Conservation (phyloP, 2,329 filamentous ascomycete species). For the Pseudogymnoascus sp. region DNA sequence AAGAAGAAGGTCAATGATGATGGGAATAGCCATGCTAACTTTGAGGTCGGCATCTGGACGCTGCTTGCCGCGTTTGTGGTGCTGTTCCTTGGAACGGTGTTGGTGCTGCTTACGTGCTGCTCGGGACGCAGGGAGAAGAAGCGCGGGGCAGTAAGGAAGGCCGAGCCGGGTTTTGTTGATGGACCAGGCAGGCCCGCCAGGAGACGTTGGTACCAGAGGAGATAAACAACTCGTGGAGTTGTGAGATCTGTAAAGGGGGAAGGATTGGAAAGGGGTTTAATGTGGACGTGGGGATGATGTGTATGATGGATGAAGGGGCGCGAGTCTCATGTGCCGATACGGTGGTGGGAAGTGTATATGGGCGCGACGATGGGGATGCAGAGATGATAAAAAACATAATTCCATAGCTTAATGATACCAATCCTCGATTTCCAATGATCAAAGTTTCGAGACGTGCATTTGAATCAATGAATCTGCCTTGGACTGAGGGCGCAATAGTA, state of each 20-base stretch:
- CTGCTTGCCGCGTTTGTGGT: constrained; percentile 48
- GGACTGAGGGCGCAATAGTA: neutral
- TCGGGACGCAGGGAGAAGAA: neutral
- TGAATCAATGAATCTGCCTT: neutral
- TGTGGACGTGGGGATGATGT: neutral
- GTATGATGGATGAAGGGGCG: neutral
- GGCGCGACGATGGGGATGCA: neutral
- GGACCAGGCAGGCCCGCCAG: neutral
- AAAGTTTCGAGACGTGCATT: neutral
- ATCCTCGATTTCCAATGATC: neutral
- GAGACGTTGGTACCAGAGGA: neutral
- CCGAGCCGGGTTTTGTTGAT: neutral
- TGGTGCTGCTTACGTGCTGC: constrained; percentile 58
- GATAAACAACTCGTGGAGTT: neutral
- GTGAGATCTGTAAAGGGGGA: neutral
- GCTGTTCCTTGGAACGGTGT: constrained; percentile 45
- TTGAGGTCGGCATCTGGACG: constrained; percentile 51
- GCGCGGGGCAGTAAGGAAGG: neutral
- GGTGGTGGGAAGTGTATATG: neutral
- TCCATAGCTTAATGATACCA: neutral
- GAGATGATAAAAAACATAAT: neutral
- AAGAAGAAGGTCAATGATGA: constrained; percentile 45
- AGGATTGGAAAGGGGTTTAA: neutral
- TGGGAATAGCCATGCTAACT: constrained; percentile 38
- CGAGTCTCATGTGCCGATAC: neutral